These are phyloP conservation scores for Umbilicus rupestris DNA, from an alignment of 164 flowering plant genomes.

Conservation along the genomic window DNA sequence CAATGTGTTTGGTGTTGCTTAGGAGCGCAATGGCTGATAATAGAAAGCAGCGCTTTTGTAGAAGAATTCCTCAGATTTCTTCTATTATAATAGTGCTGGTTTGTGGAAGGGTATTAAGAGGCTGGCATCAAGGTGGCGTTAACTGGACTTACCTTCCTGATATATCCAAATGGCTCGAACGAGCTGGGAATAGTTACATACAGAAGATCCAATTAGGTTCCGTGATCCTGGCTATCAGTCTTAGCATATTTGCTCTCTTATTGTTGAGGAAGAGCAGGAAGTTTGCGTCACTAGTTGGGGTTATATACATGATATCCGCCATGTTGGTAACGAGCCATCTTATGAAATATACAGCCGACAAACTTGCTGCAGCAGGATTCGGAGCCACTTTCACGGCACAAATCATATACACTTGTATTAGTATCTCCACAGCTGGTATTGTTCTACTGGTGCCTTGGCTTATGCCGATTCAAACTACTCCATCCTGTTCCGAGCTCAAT, in stretches of 20 bases:
- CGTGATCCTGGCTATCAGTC: constrained; percentile 27
- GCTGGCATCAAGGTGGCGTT: constrained; percentile 99
- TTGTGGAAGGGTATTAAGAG: constrained; percentile 75
- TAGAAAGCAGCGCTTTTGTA: constrained; percentile 11
- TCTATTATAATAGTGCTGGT: constrained; percentile 45
- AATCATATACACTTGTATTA: constrained; percentile 38
- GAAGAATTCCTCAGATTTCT: constrained; percentile 14
- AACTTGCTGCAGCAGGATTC: constrained; percentile 17
- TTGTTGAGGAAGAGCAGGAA: constrained; percentile 19
- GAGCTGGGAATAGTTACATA: constrained; percentile 29
- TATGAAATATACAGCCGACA: constrained; percentile 26
- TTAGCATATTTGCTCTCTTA: constrained; percentile 31
- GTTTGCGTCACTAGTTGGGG: constrained; percentile 22
- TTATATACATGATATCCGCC: constrained; percentile 32
- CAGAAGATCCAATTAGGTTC: constrained; percentile 41
- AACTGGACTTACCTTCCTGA: constrained; percentile 95
- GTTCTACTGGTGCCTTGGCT: constrained; percentile 56
- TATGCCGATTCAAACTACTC: constrained; percentile 21
- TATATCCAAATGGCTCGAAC: constrained; percentile 81
- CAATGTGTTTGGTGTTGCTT: constrained; percentile 54
- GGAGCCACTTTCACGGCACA: constrained; percentile 41
- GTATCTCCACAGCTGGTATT: constrained; percentile 24
- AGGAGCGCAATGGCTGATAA: constrained; percentile 24
- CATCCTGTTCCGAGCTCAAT: constrained; percentile 14
- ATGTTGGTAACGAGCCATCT: constrained; percentile 41